A percentile compares a stretch with the other conserved stretches of the same genome.
Evolutionary conservation across 2,329 filamentous ascomycete genomes (phyloP).

Genomic region (Cercospora janseana): DNA sequence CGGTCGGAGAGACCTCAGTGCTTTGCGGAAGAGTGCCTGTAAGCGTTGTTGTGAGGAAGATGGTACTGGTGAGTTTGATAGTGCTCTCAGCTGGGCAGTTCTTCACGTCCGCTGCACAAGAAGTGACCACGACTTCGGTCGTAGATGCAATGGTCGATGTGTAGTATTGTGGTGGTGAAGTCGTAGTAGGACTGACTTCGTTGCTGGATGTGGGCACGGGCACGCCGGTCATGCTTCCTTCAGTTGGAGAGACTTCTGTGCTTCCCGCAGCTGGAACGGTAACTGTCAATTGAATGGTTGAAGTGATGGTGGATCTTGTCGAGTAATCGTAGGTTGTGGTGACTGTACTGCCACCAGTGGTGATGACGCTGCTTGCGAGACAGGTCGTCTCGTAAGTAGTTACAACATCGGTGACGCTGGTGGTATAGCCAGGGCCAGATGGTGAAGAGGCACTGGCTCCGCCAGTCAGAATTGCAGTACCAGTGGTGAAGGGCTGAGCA

Average conservation of each 20-base stretch:
- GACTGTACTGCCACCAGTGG: constrained; percentile 20
- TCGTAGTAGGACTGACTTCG: constrained; percentile 11
- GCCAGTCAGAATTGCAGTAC: constrained; percentile 9
- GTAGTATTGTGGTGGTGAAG: constrained; percentile 22
- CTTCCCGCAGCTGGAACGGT: constrained; percentile 15
- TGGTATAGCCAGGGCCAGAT: constrained; percentile 10
- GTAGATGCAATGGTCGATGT: constrained; percentile 46
- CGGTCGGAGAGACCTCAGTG: constrained; percentile 10
- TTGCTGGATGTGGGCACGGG: constrained; percentile 13
- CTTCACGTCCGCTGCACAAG: constrained; percentile 42
- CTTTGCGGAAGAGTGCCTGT: constrained; percentile 35
- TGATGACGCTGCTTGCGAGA: constrained; percentile 18
- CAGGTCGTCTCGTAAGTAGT: constrained; percentile 24
- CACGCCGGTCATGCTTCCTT: neutral
- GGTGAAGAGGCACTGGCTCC: constrained; percentile 12
- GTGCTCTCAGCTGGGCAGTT: constrained; percentile 41
- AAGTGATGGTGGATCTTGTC: constrained; percentile 22
- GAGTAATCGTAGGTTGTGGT: constrained; percentile 23
- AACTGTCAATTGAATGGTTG: constrained; percentile 18
- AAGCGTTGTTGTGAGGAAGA: constrained; percentile 44
- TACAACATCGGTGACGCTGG: constrained; percentile 18
- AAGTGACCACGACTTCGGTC: constrained; percentile 44
- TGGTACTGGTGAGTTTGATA: constrained; percentile 39
- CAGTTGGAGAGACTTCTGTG: constrained; percentile 17
- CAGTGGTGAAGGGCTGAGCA: constrained; percentile 12